Percentiles rank a stretch among this genome's conserved stretches.
phyloP scores from a whole-genome alignment of 2,329 filamentous ascomycete genomes.

The Pestalotiopsis sp. region DNA sequence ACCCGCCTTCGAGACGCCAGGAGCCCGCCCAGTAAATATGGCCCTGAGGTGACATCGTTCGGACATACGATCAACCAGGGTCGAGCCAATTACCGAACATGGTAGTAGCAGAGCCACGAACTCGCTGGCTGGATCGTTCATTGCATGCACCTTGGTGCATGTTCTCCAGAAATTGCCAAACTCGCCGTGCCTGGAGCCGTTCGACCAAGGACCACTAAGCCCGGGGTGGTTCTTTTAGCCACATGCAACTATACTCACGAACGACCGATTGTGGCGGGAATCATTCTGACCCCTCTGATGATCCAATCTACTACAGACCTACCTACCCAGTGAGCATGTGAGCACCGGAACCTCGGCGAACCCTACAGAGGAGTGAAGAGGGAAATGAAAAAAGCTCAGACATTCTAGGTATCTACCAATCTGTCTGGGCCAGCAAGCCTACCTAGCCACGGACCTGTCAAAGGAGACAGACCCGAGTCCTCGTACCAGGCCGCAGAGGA shows the following conservation, averaged over 20 bases:
- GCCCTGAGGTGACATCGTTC: conserved; percentile 2
- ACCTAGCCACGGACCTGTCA: neutral
- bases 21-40: neutral
- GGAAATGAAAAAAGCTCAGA: neutral
- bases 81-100: conserved; percentile 4
- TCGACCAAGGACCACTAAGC: neutral
- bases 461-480: neutral
- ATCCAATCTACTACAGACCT: neutral
- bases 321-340: neutral
- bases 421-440: neutral
- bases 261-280: neutral
- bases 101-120: neutral
- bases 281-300: neutral
- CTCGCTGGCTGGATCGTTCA: neutral
- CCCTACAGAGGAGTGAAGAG: neutral
- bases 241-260: neutral
- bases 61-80: neutral
- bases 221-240: neutral
- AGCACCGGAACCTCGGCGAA: neutral
- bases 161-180: conserved; percentile 1
- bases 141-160: neutral
- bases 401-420: neutral
- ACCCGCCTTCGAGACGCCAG: neutral
- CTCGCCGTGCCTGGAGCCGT: neutral
- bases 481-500: neutral